Evolutionary conservation across 345 rosid genomes (phyloP), one percentile per base, ranked within the genome.

Genomic region (Gossypium ekmanianum): DNA sequence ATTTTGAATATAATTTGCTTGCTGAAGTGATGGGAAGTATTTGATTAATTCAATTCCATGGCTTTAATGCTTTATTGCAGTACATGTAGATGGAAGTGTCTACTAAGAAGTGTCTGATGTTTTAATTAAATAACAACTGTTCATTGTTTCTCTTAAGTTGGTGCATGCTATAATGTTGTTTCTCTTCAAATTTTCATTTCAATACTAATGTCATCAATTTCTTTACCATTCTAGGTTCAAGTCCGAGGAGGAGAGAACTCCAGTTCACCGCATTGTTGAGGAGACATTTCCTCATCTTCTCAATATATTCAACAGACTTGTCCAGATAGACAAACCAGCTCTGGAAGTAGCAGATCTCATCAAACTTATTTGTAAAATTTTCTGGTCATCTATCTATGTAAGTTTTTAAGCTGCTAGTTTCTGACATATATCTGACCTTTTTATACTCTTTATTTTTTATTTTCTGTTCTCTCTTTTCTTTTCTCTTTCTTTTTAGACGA

Each of bases 361-460:
- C 78, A 96, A 96, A 89, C 94, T 96, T 68, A 91, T 93, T 72
- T 96, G 98, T 78, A 95, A 95, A 89, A 93, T 95, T 79, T 95
- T 95, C 89, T 95, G 98, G 99, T 95, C 99, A 63, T 86, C 94
- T 57, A 93, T 96, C 71, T 96, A 96, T 82, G 99, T 96, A 84
- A 88, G 99, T 85, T 69, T 47, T 72, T 77, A 10, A 13, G 20
- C 17, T 26, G 43, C 27, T 52, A 55, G 26, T 29, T 69, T 64
- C 26, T 63, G 58, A 29, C 73, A 51, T 69, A 26, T 17, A 29
- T 69, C 18, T 26, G 20, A 29, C 10, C 13, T 14, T 67, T 68
- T 50, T 48, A 11, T 26, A 5, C 41, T 34, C 41, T 34, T 9
- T n/a, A n/a, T 3, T 1, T 7, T 29, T 1, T 29, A 17, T 9